Base-by-base conservation (phyloP, 192 early-diverging fungal genomes). In the Ambispora gerdemannii region DNA sequence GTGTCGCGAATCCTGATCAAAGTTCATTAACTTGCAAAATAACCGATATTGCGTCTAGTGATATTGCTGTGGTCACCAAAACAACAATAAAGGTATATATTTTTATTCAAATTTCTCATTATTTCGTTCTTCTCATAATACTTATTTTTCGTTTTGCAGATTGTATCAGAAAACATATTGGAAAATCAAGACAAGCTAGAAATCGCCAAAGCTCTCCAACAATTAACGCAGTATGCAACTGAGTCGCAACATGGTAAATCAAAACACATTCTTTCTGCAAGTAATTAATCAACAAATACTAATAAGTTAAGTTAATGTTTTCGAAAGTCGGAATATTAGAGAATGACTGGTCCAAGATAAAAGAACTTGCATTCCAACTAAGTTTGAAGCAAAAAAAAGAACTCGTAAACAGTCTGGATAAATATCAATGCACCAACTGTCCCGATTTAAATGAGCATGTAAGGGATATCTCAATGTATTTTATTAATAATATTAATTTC, bases 351-450 rank as follows among this genome's bases (percentile, higher is more conserved):
- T 74, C 75, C 49, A 95, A 93, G 74, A 86, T 98, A 64, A 87
- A 90, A 30, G 88, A 94, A 28, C 72, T 95, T 11, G 94, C 96
- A 15, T 96, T 97, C 76, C 90, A 94, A 72, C 84, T 91, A 65
- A 81, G 83, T 63, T 72, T 85, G 31, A 67, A 80, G 31, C 86
- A 90, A 64, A 94, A 89, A 72, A 65, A 73, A 4, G 59, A 61
- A 0, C 75, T 93, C 20, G 71, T 89, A 28, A 61, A 75, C 3
- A 72, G 74, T 53, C 67, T 93, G 25, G 49, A 72, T 17, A 63
- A 67, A 19, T 92, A 87, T 64, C 86, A 90, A 50, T 95, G 91
- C 71, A 82, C 77, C 20, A 77, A 82, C 58, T 95, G 93, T 71
- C 89, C 92, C 4, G 90, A 92, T 66, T 79, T 95, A 10, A 75